phyloP scores from a whole-genome alignment of 495 filamentous ascomycete species.

The Ramalina intermedia region DNA sequence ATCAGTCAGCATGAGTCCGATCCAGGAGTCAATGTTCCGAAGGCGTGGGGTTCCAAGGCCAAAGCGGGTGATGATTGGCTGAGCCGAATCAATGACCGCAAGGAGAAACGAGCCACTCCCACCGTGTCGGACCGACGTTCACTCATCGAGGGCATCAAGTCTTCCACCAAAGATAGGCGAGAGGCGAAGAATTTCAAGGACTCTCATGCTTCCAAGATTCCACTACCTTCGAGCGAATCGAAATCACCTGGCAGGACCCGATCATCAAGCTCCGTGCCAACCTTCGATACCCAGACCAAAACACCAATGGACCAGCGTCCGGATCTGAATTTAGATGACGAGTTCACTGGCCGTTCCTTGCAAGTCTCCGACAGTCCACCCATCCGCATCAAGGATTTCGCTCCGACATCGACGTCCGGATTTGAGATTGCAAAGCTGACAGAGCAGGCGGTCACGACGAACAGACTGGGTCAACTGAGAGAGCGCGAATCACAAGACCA shows the following conservation, averaged over 20 bases:
- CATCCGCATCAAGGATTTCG: slow-evolving; percentile 17
- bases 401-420: too few species aligned
- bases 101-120: slow-evolving; percentile 9
- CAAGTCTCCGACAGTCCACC: slow-evolving; percentile 48
- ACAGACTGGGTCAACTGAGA: slow-evolving; percentile 40
- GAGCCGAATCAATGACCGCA: slow-evolving; percentile 18
- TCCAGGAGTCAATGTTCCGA: slow-evolving; percentile 40
- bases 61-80: slow-evolving; percentile 40
- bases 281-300: slow-evolving; percentile 17
- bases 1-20: slow-evolving; percentile 26
- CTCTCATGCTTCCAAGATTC: slow-evolving; percentile 22
- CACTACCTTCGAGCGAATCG: slow-evolving; percentile 33
- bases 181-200: slow-evolving; percentile 9
- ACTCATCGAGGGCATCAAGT: slow-evolving; percentile 11
- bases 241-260: slow-evolving; percentile 23
- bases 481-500: slow-evolving; percentile 33
- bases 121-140: slow-evolving; percentile 12
- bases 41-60: slow-evolving; percentile 43
- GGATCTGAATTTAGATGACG: slow-evolving; percentile 39
- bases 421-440: neutral
- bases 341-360: slow-evolving; percentile 50
- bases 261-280: slow-evolving; percentile 23
- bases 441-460: slow-evolving; percentile 35
- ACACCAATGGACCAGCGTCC: slow-evolving; percentile 33
- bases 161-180: slow-evolving; percentile 1